Percentiles rank a stretch among this genome's conserved stretches.
Evolutionary conservation across 352 stramenopile genomes (phyloP).

Genomic region (Pythium rishiriense): DNA sequence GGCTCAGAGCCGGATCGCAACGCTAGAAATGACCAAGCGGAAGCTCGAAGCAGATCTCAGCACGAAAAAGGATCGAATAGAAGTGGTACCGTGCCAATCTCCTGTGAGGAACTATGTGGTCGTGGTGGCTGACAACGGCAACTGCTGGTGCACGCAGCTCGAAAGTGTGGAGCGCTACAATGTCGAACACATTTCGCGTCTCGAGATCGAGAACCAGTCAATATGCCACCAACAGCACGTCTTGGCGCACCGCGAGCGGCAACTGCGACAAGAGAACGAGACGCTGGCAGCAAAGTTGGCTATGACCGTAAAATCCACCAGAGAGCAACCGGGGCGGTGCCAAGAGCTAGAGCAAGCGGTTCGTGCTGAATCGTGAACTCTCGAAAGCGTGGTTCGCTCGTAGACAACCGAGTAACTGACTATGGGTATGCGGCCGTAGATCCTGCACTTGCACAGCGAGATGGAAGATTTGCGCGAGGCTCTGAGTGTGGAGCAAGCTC

Average conservation of each 20-base stretch:
- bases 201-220: constrained; percentile 46
- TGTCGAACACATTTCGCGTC: constrained; percentile 36
- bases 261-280: constrained; percentile 28
- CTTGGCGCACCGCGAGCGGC: constrained; percentile 27
- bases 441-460: constrained; percentile 29
- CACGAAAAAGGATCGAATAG: constrained; percentile 26
- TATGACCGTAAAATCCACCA: constrained; percentile 12
- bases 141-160: constrained; percentile 20
- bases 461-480: constrained; percentile 42
- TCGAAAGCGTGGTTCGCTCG: no score
- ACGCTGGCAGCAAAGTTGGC: constrained; percentile 20
- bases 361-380: background rate
- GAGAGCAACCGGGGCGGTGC: constrained; percentile 15
- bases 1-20: constrained; percentile 6
- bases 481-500: constrained; percentile 34
- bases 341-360: constrained; percentile 32
- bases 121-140: background rate
- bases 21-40: constrained; percentile 10
- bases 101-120: background rate
- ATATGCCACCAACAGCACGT: constrained; percentile 35
- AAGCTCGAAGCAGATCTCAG: constrained; percentile 26
- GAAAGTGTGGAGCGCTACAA: constrained; percentile 35
- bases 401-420: no score
- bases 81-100: constrained; percentile 27
- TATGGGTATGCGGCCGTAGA: constrained; percentile 10